A percentile compares a stretch with the other conserved stretches of the same genome.
Conservation (phyloP, 768 basidiomycete species). For the Heimioporus sp. region DNA sequence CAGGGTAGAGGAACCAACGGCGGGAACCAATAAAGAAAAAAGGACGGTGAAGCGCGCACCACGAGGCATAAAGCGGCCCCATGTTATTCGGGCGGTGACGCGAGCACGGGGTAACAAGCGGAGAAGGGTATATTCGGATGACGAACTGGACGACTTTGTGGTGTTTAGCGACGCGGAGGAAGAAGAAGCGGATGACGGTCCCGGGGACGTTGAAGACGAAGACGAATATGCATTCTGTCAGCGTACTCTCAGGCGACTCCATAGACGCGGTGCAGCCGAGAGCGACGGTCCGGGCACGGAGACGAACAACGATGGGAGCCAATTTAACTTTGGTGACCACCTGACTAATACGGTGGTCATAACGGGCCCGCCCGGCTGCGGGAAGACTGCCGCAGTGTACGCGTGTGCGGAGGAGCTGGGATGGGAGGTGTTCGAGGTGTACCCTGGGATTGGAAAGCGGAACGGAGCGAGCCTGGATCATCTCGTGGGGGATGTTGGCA, state of each 20-base stretch:
- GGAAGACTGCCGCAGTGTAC: conserved; percentile 92
- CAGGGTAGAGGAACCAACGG: neutral
- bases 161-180: conserved; percentile 40
- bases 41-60: conserved; percentile 22
- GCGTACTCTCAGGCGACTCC: conserved; percentile 20
- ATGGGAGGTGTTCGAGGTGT: conserved; percentile 96
- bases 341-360: conserved; percentile 89
- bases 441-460: conserved; percentile 91
- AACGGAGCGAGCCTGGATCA: conserved; percentile 74
- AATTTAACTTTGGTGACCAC: conserved; percentile 36
- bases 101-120: conserved; percentile 52
- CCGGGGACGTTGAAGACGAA: conserved; percentile 39
- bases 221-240: conserved; percentile 32
- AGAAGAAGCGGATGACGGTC: conserved; percentile 27
- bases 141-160: conserved; percentile 59
- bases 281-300: conserved; percentile 3
- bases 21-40: conserved; percentile 13
- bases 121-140: conserved; percentile 49
- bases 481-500: conserved; percentile 89
- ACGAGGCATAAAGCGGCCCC: conserved; percentile 56
- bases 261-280: neutral
- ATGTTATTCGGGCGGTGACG: conserved; percentile 52
- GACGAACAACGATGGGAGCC: conserved; percentile 4
- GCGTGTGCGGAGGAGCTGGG: conserved; percentile 92
- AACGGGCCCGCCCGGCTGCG: conserved; percentile 76